Percentiles rank a stretch among this genome's conserved stretches.
These are phyloP conservation scores for Ustilago bromivora DNA, from an alignment of 1,284 basidiomycete species.

Conservation along the genomic window DNA sequence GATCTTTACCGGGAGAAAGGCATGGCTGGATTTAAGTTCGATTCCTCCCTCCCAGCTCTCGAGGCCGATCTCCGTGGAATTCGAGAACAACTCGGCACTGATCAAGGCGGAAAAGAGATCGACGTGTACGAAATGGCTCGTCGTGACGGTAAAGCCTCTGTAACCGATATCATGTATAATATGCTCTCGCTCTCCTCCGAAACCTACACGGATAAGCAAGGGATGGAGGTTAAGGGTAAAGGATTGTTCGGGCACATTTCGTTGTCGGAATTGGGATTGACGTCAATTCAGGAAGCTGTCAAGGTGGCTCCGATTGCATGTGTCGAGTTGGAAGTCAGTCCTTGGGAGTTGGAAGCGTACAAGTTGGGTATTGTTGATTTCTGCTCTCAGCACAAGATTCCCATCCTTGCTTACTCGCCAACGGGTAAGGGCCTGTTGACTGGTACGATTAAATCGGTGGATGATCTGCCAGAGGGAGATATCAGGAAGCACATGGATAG, in stretches of 20 bases:
- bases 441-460: conserved; percentile 73
- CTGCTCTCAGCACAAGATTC: conserved; percentile 72
- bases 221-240: conserved; percentile 44
- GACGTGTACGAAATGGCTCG: conserved; percentile 62
- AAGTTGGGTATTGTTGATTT: conserved; percentile 70
- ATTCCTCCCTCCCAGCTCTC: conserved; percentile 39
- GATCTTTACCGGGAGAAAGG: conserved; percentile 30
- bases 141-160: conserved; percentile 24
- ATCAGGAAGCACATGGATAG: conserved; percentile 70
- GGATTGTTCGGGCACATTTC: conserved; percentile 62
- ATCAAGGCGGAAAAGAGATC: conserved; percentile 55
- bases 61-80: conserved; percentile 48
- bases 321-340: conserved; percentile 77
- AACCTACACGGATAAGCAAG: conserved; percentile 35
- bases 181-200: conserved; percentile 46
- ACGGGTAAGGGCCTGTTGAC: conserved; percentile 74
- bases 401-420: conserved; percentile 76
- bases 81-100: conserved; percentile 48
- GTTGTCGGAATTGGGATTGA: conserved; percentile 59
- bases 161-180: conserved; percentile 54
- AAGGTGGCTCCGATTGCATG: conserved; percentile 72
- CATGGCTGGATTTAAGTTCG: conserved; percentile 36
- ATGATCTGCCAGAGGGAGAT: conserved; percentile 75
- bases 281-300: conserved; percentile 53
- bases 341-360: conserved; percentile 74